A percentile compares a stretch with the other conserved stretches of the same genome.
phyloP scores from a whole-genome alignment of 148 eudicot species.

The Silene latifolia region DNA sequence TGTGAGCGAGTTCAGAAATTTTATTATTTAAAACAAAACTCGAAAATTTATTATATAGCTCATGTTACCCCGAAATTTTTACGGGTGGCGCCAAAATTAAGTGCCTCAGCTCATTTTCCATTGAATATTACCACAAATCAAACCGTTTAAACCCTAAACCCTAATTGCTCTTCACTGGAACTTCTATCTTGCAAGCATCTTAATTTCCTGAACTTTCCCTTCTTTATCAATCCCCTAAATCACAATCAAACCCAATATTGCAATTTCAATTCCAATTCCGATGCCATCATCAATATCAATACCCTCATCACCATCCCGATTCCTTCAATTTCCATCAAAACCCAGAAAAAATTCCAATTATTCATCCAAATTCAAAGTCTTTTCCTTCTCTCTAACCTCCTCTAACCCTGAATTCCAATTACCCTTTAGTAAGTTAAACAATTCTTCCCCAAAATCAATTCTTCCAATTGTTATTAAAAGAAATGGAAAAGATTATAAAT shows the following conservation, averaged over 20 bases:
- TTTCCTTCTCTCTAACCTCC: conserved; percentile 21
- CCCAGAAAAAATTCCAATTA: conserved; percentile 17
- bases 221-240: background rate
- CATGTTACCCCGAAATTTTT: too few species aligned
- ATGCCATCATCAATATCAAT: conserved; percentile 25
- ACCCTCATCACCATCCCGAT: conserved; percentile 8
- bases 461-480: conserved; percentile 55
- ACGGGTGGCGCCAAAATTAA: too few species aligned
- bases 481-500: conserved; percentile 49
- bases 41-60: too few species aligned
- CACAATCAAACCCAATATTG: background rate
- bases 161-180: background rate
- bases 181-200: background rate
- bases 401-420: conserved; percentile 17
- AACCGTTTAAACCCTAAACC: conserved; percentile 20
- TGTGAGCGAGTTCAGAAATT: too few species aligned
- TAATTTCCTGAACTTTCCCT: background rate
- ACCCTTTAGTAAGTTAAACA: conserved; percentile 22
- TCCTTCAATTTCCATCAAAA: conserved; percentile 44
- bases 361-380: conserved; percentile 20
- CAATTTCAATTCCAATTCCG: background rate
- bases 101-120: too few species aligned
- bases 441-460: conserved; percentile 21
- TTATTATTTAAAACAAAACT: too few species aligned
- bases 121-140: background rate